Evolutionary conservation across 176 grass and related monocot genomes (phyloP).

Genomic region (Dendrocalamus sinicus): DNA sequence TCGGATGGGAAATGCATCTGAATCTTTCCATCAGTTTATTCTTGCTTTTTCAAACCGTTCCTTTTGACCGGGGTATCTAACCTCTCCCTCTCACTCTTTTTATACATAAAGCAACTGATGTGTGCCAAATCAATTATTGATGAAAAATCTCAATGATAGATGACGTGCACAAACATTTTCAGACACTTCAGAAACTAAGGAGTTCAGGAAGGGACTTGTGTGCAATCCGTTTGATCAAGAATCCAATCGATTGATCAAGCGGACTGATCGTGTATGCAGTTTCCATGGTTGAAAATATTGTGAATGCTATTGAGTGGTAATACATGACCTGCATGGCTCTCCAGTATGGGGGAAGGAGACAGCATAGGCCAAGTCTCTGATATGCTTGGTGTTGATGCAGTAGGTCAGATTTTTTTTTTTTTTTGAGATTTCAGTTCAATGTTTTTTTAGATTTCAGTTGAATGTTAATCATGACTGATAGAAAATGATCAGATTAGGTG

Average conservation of each 20-base stretch:
- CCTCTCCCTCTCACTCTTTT: background rate
- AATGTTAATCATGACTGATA: background rate
- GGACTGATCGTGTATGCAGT: background rate
- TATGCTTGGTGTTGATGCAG: slow-evolving; percentile 73
- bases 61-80: slow-evolving; percentile 43
- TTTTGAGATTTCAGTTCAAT: background rate
- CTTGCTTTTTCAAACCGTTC: slow-evolving; percentile 12
- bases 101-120: background rate
- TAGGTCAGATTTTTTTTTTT: background rate
- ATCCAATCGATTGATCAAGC: background rate
- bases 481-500: background rate
- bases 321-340: slow-evolving; percentile 81
- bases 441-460: background rate
- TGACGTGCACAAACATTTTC: background rate
- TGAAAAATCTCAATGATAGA: too few relatives aligned
- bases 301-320: background rate
- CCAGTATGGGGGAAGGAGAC: slow-evolving; percentile 89
- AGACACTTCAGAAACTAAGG: background rate
- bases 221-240: background rate
- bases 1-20: slow-evolving; percentile 11
- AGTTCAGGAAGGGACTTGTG: background rate
- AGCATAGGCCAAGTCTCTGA: slow-evolving; percentile 74
- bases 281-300: background rate
- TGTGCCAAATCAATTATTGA: too few relatives aligned
- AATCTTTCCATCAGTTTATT: slow-evolving; percentile 12